Base-by-base conservation (phyloP, 2,329 filamentous ascomycete genomes). In the Scedosporium minutisporum region DNA sequence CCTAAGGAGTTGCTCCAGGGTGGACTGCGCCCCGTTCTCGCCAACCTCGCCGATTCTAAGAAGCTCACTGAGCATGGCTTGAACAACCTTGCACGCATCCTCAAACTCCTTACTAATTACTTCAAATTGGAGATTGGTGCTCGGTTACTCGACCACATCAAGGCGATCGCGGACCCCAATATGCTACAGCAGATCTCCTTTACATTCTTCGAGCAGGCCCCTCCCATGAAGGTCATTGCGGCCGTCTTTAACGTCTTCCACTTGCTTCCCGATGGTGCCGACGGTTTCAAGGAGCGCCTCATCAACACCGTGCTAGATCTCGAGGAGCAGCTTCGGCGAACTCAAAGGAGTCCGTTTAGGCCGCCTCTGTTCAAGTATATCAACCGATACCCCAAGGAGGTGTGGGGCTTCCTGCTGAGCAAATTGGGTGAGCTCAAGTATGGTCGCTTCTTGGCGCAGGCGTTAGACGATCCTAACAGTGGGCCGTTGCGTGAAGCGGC, bases 121-220 rank as follows among this genome's bases (percentile, higher is more conserved):
- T 99, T 99, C 77, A 99, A 99, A 75, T 93, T 97, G 0, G 95
- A 99, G 72, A 99, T 99, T 62, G 96, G 95, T 6, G 85, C 91
- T 23, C 86, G 95, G 25, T 77, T 99, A n/a, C 80, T 99, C 9
- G 93, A 97, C 66, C 95, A 99, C 69, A 89, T 97, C 75, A 93
- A 93, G 71, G 85, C 88, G 10, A 92, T 99, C 66, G 93, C 93
- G 1, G 92, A 97, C 64, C 84, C 90, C 2, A 82, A 80, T 60
- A 83, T 86, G 14, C 78, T 97, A 67, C 93, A 97, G 72, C 91
- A 93, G 69, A 90, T 95, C 1, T 97, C 93, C 0, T 99, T 99
- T 74, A 93, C 89, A 1, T 87, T 97, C 67, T 91, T 97, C 64
- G 96, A 99, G 73, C 93, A 97, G 71, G 90, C 95, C 68, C 84